Evolutionary conservation across 305 asterid genomes (phyloP).

Genomic region (Fraxinus albicans): DNA sequence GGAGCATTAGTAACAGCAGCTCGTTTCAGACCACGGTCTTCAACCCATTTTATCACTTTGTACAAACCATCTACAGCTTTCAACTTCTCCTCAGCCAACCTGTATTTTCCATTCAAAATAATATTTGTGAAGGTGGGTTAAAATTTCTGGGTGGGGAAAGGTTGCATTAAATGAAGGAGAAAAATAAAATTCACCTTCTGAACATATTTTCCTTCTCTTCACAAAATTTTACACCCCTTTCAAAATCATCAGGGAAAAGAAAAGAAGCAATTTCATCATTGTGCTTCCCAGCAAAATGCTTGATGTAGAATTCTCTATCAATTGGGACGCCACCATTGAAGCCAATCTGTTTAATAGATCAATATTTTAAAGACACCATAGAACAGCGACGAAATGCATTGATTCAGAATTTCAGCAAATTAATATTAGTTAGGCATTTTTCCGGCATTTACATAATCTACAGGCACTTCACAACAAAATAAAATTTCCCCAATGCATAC

Average conservation of each 20-base stretch:
- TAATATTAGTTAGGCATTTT: background rate
- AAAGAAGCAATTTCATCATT: slow-evolving; percentile 66
- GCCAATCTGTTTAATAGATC: slow-evolving; percentile 59
- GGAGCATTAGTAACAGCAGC: slow-evolving; percentile 98
- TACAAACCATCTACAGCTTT: slow-evolving; percentile 65
- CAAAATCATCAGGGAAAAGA: slow-evolving; percentile 84
- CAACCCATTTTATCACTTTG: slow-evolving; percentile 73
- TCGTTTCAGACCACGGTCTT: slow-evolving; percentile 77
- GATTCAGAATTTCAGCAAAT: background rate
- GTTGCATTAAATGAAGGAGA: background rate
- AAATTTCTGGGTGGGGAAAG: background rate
- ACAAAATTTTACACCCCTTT: slow-evolving; percentile 62
- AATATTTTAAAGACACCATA: slow-evolving; percentile 4
- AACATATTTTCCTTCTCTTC: slow-evolving; percentile 86
- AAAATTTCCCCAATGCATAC: background rate
- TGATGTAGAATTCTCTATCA: slow-evolving; percentile 54
- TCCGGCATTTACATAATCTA: background rate
- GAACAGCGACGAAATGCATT: background rate
- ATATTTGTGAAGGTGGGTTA: background rate
- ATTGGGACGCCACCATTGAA: slow-evolving; percentile 85
- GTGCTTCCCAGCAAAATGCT: slow-evolving; percentile 80
- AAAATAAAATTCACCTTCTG: slow-evolving; percentile 53
- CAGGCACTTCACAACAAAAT: background rate
- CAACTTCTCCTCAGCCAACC: slow-evolving; percentile 72
- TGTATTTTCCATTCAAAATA: slow-evolving; percentile 28